phyloP scores from a whole-genome alignment of 139 green algal genomes.

The Haematococcus lacustris region DNA sequence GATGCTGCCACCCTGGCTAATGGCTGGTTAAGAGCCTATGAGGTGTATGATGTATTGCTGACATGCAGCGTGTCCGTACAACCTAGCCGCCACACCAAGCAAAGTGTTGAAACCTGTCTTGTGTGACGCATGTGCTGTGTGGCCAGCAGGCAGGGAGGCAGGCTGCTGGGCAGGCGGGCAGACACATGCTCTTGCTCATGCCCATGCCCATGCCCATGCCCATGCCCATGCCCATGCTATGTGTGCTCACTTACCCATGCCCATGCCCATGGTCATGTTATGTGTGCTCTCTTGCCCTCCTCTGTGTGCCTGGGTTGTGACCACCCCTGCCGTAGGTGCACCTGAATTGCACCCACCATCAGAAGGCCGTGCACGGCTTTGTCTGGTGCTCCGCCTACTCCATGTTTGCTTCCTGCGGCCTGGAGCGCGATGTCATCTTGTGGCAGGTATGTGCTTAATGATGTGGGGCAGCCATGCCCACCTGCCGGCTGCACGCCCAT shows the following conservation, averaged over 20 bases:
- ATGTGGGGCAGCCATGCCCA: background rate
- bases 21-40: too few relatives aligned
- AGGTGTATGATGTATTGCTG: too few relatives aligned
- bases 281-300: background rate
- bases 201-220: too few relatives aligned
- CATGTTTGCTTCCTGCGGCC: conserved; percentile 60
- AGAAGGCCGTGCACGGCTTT: conserved; percentile 62
- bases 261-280: background rate
- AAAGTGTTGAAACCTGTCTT: too few relatives aligned
- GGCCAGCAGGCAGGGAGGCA: background rate
- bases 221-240: too few relatives aligned
- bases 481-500: background rate
- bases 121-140: too few relatives aligned
- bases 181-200: too few relatives aligned
- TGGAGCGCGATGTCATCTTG: conserved; percentile 72
- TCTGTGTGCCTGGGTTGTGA: background rate
- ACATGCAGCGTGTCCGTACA: too few relatives aligned
- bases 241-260: too few relatives aligned
- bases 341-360: conserved; percentile 52
- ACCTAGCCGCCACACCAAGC: too few relatives aligned
- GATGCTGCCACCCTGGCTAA: too few relatives aligned
- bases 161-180: background rate
- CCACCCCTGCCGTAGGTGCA: background rate
- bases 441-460: conserved; percentile 53
- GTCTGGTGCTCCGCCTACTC: conserved; percentile 68